Percentiles rank a stretch among this genome's conserved stretches.
Evolutionary conservation across 495 filamentous ascomycete genomes (phyloP).

Genomic region (Podospora didyma): DNA sequence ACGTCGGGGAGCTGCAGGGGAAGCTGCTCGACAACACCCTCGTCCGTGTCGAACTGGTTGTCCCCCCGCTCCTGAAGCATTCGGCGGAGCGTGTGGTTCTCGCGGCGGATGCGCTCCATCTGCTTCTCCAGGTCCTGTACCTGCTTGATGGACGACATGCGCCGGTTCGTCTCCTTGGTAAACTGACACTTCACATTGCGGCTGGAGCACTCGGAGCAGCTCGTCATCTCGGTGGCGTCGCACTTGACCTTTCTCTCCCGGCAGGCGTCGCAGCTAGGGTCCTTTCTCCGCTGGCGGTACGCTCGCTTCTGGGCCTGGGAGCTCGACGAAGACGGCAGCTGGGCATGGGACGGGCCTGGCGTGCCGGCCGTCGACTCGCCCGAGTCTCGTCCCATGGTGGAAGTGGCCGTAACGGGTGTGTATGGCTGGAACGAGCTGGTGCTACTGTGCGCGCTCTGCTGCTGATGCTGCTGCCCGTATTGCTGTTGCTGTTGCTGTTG

Average conservation of each 20-base stretch:
- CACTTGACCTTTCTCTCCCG: constrained; percentile 98
- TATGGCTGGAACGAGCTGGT: constrained; percentile 40
- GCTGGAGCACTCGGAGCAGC: constrained; percentile 94
- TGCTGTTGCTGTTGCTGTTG: constrained; percentile 22
- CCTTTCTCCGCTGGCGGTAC: constrained; percentile 90
- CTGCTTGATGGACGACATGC: constrained; percentile 99
- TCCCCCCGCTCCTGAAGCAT: constrained; percentile 45
- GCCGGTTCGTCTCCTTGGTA: constrained; percentile 96
- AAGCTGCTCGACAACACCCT: constrained; percentile 55
- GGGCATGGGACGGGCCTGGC: constrained; percentile 42
- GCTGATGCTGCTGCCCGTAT: constrained; percentile 5
- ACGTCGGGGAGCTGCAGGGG: constrained; percentile 69
- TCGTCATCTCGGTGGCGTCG: constrained; percentile 92
- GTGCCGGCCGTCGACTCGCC: constrained; percentile 49
- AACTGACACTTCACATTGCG: constrained; percentile 96
- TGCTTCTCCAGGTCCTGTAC: constrained; percentile 96
- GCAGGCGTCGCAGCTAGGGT: constrained; percentile 97
- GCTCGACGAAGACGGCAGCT: constrained; percentile 35
- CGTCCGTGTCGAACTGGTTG: constrained; percentile 50
- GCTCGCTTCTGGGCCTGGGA: constrained; percentile 78
- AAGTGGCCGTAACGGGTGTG: constrained; percentile 42
- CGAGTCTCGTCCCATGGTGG: constrained; percentile 50
- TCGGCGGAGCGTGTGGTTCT: constrained; percentile 67
- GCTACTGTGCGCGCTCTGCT: constrained; percentile 24
- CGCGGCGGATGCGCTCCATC: constrained; percentile 66